A percentile compares a stretch with the other conserved stretches of the same genome.
Evolutionary conservation across 2,329 filamentous ascomycete genomes (phyloP).

Genomic region (Juglanconis sp.): DNA sequence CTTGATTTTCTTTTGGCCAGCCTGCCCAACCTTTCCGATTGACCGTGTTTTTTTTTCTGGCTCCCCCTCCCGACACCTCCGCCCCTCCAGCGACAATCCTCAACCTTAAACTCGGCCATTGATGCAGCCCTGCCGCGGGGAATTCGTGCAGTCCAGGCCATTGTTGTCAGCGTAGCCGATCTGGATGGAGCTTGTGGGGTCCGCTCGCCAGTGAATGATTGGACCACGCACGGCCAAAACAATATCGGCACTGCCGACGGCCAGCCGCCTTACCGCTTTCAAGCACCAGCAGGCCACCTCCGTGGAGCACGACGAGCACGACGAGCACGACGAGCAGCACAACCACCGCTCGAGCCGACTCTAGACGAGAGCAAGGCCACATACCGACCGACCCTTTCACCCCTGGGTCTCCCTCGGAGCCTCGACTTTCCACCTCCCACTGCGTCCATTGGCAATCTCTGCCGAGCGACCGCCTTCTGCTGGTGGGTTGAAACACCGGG

Average conservation of each 20-base stretch:
- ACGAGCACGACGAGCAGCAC: background rate
- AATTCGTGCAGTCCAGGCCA: background rate
- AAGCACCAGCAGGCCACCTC: background rate
- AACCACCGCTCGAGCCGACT: background rate
- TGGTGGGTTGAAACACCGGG: background rate
- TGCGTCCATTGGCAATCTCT: background rate
- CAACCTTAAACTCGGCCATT: background rate
- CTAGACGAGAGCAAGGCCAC: background rate
- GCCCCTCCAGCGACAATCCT: background rate
- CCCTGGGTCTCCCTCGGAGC: background rate
- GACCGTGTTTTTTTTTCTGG: background rate
- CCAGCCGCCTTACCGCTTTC: conserved; percentile 10
- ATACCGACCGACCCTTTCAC: background rate
- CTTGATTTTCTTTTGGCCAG: background rate
- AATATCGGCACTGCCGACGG: conserved; percentile 19
- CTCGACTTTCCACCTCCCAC: no score
- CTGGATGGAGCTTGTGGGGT: background rate
- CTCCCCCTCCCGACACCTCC: background rate
- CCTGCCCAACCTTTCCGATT: background rate
- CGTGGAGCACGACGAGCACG: background rate
- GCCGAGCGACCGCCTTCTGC: background rate
- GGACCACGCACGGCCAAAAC: conserved; percentile 11
- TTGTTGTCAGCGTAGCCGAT: background rate
- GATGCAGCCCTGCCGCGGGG: background rate
- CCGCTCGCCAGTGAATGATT: conserved; percentile 11